Base-by-base conservation (phyloP, 768 basidiomycete species). In the Favolaschia claudopus region DNA sequence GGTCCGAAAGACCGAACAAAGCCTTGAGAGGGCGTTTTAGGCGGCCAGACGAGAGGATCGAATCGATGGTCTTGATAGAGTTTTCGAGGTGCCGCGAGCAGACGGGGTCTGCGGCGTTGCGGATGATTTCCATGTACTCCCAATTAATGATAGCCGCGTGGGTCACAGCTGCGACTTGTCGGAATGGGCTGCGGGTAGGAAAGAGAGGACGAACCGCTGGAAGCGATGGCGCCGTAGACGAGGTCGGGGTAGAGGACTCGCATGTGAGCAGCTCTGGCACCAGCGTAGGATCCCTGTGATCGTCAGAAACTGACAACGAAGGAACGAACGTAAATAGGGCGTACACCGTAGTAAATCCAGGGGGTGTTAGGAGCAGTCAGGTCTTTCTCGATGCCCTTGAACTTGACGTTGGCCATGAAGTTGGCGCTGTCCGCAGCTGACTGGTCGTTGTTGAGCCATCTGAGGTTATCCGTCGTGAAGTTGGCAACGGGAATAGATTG, bases 331-430 rank as follows among this genome's bases (percentile, higher is more conserved):
- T 6, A 25, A 22, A 19, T 42, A 49, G 58, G 24, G 66, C 85
- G 37, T 71, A 93, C 95, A 14, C 96, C 96, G 67, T 96, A 96
- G 71, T 96, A 95, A 53, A 95, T 93, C 93, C 93, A 95, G 9
- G 92, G 91, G 1, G 89, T 89, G 27, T 76, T 77, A 17, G 89
- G 85, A 12, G 92, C 83, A 17, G 89, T 89, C 63, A 93, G 67
- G 67, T 91, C 84, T 66, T 89, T 88, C 2, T 82, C 74, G 45
- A 95, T 85, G 1, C 86, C 90, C 7, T 80, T 73, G 65, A 96
- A 89, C 66, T 87, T 83, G 70, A 96, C 85, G 59, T 89, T 85
- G 7, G 82, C 77, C 85, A 97, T 94, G 69, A 99, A 97, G 73
- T 91, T 85, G 5, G 95, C 95, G 33, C 93, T 94, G 76, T 99